Evolutionary conservation across 2,329 filamentous ascomycete genomes (phyloP), one percentile per base, ranked within the genome.

Genomic region (Fusarium floridanum): DNA sequence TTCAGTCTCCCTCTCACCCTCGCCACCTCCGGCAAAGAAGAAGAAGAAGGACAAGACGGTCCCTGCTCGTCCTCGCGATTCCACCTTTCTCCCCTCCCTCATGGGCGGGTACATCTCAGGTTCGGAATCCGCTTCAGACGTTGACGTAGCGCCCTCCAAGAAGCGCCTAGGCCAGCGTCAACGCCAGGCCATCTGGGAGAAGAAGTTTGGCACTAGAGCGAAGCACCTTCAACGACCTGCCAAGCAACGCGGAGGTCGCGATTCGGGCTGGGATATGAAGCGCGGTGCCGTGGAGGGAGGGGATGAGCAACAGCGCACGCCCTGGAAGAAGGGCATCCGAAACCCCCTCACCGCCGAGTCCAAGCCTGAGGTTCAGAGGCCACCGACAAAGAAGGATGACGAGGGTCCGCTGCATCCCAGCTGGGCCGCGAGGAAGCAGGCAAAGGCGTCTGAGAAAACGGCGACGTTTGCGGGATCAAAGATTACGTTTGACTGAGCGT

Each of bases 31-130:
- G 12, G 70, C 75, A 17, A 83, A 80, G 68, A 80, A 78, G 60
- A 66, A 76, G 27, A 84, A 83, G 65, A 84, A 82, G 70, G 66
- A 76, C 20, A 83, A 77, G 72, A 59, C 53, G 12, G 55, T 59
- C 6, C 34, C 73, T 16, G 55, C 68, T 22, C 73, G 71, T 2
- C 70, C 74, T 1, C 76, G 73, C 48, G 83, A 83, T 64, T 90
- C 93, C 0, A 89, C 89, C 0, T 95, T 95, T 80, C 84, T 97
- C 2, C 94, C 94, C 0, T 91, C 91, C 1, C 88, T 97, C 17
- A 94, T 94, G 88, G 92, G 91, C 22, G 93, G 93, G 66, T 97
- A 96, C 83, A 89, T 94, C 77, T 95, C 93, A 3, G 93, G 93
- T 56, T 94, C 92, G 10, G 93, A 94, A 76, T 90, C 88, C 0